Evolutionary conservation across 2,329 filamentous ascomycete species (phyloP).

Genomic region (Rugonectria rugulosa): DNA sequence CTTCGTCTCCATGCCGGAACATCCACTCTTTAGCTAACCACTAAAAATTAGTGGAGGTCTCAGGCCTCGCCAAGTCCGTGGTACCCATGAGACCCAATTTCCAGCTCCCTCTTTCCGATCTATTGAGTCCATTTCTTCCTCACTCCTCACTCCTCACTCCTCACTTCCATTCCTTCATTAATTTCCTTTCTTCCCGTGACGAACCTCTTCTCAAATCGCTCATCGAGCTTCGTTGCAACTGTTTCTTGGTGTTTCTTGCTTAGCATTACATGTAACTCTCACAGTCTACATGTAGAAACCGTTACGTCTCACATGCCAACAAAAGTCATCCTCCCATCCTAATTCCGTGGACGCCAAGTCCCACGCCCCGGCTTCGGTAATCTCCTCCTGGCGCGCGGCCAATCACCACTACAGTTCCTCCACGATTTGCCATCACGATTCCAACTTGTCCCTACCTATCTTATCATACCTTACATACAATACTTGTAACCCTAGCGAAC

Average conservation of each 20-base stretch:
- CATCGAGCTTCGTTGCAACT: background rate
- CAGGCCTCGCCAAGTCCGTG: slow-evolving; percentile 14
- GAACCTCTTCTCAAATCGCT: slow-evolving; percentile 2
- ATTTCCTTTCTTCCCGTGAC: background rate
- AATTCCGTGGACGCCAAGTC: background rate
- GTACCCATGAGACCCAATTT: slow-evolving; percentile 20
- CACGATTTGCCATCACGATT: slow-evolving; percentile 24
- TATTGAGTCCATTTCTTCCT: slow-evolving; percentile 1
- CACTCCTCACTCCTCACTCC: background rate
- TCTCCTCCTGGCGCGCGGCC: slow-evolving; percentile 31
- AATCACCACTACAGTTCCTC: slow-evolving; percentile 29
- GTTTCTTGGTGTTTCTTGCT: background rate
- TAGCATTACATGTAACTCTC: background rate
- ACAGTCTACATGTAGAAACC: no score
- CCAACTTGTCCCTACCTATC: slow-evolving; percentile 29
- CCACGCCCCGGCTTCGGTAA: slow-evolving; percentile 31
- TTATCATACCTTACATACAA: no score
- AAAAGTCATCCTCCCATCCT: slow-evolving; percentile 1
- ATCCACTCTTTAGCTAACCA: slow-evolving; percentile 11
- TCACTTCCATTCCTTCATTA: background rate
- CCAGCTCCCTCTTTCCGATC: slow-evolving; percentile 11
- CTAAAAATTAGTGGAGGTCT: slow-evolving; percentile 10
- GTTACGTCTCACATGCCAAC: no score
- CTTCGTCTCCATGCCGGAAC: slow-evolving; percentile 11
- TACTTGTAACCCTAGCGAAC: background rate